These are phyloP conservation scores for Candida incommunis DNA, from an alignment of 805 yeast genomes.

Conservation along the genomic window DNA sequence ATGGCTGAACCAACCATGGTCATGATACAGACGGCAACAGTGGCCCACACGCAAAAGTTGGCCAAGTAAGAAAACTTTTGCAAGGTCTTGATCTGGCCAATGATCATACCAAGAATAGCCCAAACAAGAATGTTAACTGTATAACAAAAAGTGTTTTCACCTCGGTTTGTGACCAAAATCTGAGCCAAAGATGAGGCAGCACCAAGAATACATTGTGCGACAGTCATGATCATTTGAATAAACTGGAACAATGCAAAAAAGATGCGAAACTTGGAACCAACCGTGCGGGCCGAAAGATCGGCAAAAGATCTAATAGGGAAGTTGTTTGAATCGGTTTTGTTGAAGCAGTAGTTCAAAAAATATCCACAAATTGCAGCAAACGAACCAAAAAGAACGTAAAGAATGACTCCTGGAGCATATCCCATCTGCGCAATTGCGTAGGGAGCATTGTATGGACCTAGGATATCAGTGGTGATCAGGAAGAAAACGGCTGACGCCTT, in stretches of 20 bases:
- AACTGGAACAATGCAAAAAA: slow-evolving; percentile 26
- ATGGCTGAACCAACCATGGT: slow-evolving; percentile 30
- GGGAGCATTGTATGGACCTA: slow-evolving; percentile 35
- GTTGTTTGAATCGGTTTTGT: slow-evolving; percentile 27
- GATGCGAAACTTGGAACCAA: slow-evolving; percentile 22
- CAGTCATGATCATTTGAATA: slow-evolving; percentile 30
- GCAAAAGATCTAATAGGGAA: slow-evolving; percentile 31
- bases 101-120: slow-evolving; percentile 29
- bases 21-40: slow-evolving; percentile 28
- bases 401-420: slow-evolving; percentile 30
- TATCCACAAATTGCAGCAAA: slow-evolving; percentile 30
- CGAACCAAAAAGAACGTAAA: slow-evolving; percentile 28
- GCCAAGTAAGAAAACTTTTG: slow-evolving; percentile 29
- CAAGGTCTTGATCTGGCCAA: slow-evolving; percentile 29
- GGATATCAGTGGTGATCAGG: slow-evolving; percentile 34
- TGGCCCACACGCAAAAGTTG: slow-evolving; percentile 33
- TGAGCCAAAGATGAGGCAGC: slow-evolving; percentile 32
- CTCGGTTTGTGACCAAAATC: slow-evolving; percentile 12
- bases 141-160: slow-evolving; percentile 21
- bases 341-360: slow-evolving; percentile 24
- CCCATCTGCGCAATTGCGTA: slow-evolving; percentile 32
- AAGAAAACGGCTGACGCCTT: slow-evolving; percentile 21
- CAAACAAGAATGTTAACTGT: slow-evolving; percentile 29
- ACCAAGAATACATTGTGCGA: slow-evolving; percentile 28
- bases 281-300: slow-evolving; percentile 28